Evolutionary conservation across 2,329 filamentous ascomycete genomes (phyloP).

Genomic region (Periglandula ipomoeae): DNA sequence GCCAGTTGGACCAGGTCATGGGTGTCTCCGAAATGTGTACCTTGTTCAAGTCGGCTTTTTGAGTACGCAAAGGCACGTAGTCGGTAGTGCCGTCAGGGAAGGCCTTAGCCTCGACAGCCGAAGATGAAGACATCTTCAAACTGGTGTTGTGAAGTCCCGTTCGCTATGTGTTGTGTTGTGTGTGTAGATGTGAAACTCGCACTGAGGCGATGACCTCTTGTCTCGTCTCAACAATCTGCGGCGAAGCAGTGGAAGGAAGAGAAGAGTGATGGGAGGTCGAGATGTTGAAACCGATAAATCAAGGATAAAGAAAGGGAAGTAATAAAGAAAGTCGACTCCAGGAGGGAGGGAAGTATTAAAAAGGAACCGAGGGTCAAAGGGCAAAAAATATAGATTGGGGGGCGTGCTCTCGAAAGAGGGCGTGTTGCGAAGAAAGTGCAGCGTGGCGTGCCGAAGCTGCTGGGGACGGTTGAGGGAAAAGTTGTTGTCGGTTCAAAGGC

Average conservation of each 20-base stretch:
- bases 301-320: background rate
- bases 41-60: constrained; percentile 52
- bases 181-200: background rate
- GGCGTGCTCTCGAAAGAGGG: constrained; percentile 2
- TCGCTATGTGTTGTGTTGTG: background rate
- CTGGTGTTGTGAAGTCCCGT: background rate
- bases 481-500: background rate
- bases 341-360: constrained; percentile 4
- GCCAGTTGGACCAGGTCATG: constrained; percentile 76
- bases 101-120: constrained; percentile 27
- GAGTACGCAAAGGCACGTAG: constrained; percentile 39
- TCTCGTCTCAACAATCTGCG: background rate
- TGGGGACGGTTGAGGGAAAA: constrained; percentile 10
- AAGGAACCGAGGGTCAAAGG: background rate
- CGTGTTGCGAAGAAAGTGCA: constrained; percentile 1
- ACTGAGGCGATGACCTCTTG: background rate
- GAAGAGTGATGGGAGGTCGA: background rate
- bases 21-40: constrained; percentile 77
- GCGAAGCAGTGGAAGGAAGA: background rate
- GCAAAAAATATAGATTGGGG: background rate
- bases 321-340: background rate
- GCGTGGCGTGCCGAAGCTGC: constrained; percentile 4
- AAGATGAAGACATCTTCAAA: constrained; percentile 5
- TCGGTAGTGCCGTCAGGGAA: constrained; percentile 46
- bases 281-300: background rate